Base-by-base conservation (phyloP, 768 basidiomycete species). In the Mycena pura region DNA sequence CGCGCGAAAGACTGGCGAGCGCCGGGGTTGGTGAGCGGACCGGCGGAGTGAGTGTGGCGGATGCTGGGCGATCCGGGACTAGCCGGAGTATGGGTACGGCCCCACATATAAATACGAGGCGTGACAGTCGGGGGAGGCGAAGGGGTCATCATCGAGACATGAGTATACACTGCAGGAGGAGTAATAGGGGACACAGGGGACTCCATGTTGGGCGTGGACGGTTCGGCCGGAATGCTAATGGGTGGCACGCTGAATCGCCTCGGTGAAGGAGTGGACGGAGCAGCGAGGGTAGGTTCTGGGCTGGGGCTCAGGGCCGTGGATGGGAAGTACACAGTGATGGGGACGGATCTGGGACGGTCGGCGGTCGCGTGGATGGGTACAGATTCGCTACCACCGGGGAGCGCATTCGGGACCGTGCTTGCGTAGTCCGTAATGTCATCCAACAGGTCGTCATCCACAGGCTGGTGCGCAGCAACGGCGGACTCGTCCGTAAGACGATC, bases 1-100 rank as follows among this genome's bases (percentile, higher is more conserved):
- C 83, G 84, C n/a, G 83, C 74, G 38, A 83, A 82, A 21, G 87
- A 86, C 72, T 84, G 79, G 67, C 87, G 84, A 9, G 86, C 86
- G 50, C 71, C 76, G 41, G 82, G 80, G 68, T 88, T 89, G 49
- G 84, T 82, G 51, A 89, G 79, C 7, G 85, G 87, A n/a, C 79
- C 76, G 22, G 72, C 54, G 17, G 76, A 58, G 65, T 72, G 69
- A 59, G 69, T 9, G 62, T 74, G 60, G 53, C 68, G 62, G 68
- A 73, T 56, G 72, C 73, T 54, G 10, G 75, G 84, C 43, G 76
- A 79, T 25, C 61, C 50, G 38, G 72, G 75, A 58, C 69, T 69
- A 52, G 70, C 67, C 54, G 73, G 72, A 19, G 72, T 57, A 40
- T 70, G 54, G 41, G 47, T 27, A 44, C 70, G 72, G n/a, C 74